Evolutionary conservation across 2,329 filamentous ascomycete genomes (phyloP), one percentile per base, ranked within the genome.

Genomic region (Trichoderma pleuroti): DNA sequence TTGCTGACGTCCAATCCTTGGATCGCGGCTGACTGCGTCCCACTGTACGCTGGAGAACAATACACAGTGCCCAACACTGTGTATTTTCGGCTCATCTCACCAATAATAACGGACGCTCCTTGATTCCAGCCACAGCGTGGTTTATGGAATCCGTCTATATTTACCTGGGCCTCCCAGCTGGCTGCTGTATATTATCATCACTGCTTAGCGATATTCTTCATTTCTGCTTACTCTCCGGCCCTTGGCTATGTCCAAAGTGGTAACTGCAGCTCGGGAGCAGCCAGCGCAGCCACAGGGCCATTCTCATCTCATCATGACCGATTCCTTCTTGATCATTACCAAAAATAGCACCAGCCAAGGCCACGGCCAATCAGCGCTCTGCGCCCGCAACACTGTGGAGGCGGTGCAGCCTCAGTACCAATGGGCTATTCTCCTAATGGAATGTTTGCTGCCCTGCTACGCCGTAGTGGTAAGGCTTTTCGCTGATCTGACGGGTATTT

Each of bases 1-100:
- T 56, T 67, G 70, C 70, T 71, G 63, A 71, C 70, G 60, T 39
- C 54, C 70, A 71, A 71, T 71, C 70, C 70, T 60, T 54, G 34
- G 62, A 42, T n/a, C 64, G 63, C 70, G 70, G 70, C 56, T 71
- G 70, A 71, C 70, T 68, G 54, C 63, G 63, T 68, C 57, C 62
- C 70, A 71, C 70, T 67, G 68, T 30, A 56, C 26, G 32, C 46
- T 54, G 49, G 52, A 65, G 28, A 64, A 49, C 21, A 21, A 57
- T 8, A 46, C 24, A 63, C 70, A 68, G 70, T 67, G 1, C 1
- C 3, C 16, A 11, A 24, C 18, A 70, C 61, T 66, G 67, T 70
- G 16, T n/a, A 61, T n/a, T 28, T 10, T 52, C 56, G 66, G 39
- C 30, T 60, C 28, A 42, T 42, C 26, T 68, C 36, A 60, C 54